Conservation (phyloP, 129 eudicot species). For the carrot (Daucus carota) region DH1_v3.0 NC_030387.2:12308001-12308500, state of each 20-base stretch:
- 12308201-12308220: background rate
- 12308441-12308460: background rate
- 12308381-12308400: background rate
- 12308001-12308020: background rate
- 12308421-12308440: background rate
- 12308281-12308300: background rate
- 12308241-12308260: background rate
- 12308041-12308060: background rate
- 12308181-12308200: background rate
- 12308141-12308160: background rate
- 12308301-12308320: background rate
- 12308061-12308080: background rate
- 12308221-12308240: background rate
- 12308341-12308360: background rate
- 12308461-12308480: constrained; percentile 6
- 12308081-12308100: background rate
- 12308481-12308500: background rate
- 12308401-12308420: background rate
- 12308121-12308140: background rate
- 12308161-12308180: background rate
- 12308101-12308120: background rate
- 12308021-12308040: background rate
- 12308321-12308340: too few relatives aligned
- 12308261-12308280: background rate
- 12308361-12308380: background rate